Evolutionary conservation across 345 rosid genomes (phyloP).

Genomic region (Heritiera fomes): DNA sequence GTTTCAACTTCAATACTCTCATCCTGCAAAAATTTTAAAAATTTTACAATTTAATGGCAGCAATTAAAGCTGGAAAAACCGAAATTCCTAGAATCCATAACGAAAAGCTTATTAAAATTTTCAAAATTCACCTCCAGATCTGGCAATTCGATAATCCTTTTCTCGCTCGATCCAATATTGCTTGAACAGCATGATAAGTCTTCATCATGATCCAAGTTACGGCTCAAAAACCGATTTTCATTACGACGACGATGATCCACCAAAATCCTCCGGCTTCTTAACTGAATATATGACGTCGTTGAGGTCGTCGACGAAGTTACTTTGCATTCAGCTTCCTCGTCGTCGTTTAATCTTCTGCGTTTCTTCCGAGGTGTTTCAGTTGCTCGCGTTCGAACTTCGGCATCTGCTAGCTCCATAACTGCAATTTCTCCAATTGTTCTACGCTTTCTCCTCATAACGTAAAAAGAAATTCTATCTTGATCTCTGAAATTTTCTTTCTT

Average conservation of each 20-base stretch:
- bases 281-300: slow-evolving; percentile 38
- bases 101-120: background rate
- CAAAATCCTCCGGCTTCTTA: slow-evolving; percentile 37
- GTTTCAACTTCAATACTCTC: slow-evolving; percentile 57
- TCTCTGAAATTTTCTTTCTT: background rate
- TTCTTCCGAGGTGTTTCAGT: slow-evolving; percentile 17
- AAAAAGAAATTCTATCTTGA: background rate
- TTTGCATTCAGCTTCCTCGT: slow-evolving; percentile 16
- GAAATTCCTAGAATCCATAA: slow-evolving; percentile 26
- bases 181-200: slow-evolving; percentile 56
- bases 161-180: slow-evolving; percentile 45
- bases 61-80: slow-evolving; percentile 33
- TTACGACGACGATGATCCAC: slow-evolving; percentile 16
- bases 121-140: slow-evolving; percentile 56
- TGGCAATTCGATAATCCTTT: slow-evolving; percentile 30
- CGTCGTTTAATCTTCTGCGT: slow-evolving; percentile 17
- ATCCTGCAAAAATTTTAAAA: slow-evolving; percentile 31
- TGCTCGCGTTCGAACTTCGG: slow-evolving; percentile 34
- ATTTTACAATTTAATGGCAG: slow-evolving; percentile 17
- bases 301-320: background rate
- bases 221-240: slow-evolving; percentile 30
- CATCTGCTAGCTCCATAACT: slow-evolving; percentile 35
- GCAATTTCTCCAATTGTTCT: background rate
- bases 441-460: slow-evolving; percentile 38
- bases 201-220: slow-evolving; percentile 28